Conservation (phyloP, 345 rosid species). For the Euphorbia peplus region DNA sequence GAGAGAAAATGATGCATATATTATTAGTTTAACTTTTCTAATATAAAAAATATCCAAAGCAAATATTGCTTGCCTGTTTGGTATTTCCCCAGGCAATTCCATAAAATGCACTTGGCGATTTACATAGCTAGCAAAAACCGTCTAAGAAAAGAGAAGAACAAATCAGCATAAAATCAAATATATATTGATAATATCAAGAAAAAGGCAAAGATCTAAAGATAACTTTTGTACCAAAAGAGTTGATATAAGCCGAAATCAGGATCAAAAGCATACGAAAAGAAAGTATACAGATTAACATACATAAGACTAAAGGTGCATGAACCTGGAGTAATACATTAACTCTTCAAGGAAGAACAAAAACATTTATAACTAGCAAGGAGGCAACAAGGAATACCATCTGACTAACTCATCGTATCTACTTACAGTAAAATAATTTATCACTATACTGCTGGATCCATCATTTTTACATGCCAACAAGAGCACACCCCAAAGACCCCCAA, state of each 20-base stretch:
- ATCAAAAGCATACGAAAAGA: not conserved
- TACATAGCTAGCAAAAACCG: constrained; percentile 79
- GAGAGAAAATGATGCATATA: not conserved
- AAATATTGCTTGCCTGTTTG: constrained; percentile 67
- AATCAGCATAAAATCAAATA: constrained; percentile 6
- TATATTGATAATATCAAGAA: not conserved
- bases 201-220: not conserved
- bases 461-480: not conserved
- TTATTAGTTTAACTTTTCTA: not conserved
- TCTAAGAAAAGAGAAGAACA: constrained; percentile 39
- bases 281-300: not conserved
- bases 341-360: not conserved
- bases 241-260: not conserved
- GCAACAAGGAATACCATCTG: not conserved
- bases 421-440: not conserved
- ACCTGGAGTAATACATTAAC: not conserved
- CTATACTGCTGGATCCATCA: not conserved
- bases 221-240: not conserved
- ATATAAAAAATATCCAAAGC: not conserved
- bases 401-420: not conserved
- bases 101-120: constrained; percentile 97
- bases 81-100: constrained; percentile 99
- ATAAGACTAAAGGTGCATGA: not conserved
- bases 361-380: constrained; percentile 1
- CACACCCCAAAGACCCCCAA: not conserved